These are phyloP conservation scores for Micractinium conductrix DNA, from an alignment of 139 green algal genomes.

Conservation along the genomic window DNA sequence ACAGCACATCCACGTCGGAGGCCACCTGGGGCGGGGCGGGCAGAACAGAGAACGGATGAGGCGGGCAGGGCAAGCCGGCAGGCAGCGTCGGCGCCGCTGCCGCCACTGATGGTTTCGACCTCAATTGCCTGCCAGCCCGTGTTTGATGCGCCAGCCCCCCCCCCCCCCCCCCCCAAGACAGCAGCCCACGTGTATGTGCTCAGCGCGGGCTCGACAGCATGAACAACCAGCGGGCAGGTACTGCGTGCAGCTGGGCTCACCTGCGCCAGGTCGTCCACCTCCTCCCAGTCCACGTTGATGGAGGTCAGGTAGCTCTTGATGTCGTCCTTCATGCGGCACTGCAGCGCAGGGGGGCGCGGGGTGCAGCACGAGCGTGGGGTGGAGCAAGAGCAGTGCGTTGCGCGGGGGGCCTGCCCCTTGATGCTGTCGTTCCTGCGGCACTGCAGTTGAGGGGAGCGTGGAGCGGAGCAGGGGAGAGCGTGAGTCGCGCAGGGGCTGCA, in stretches of 20 bases:
- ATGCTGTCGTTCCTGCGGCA: slow-evolving; percentile 96
- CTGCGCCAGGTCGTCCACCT: slow-evolving; percentile 61
- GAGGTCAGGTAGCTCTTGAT: slow-evolving; percentile 90
- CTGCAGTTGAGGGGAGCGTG: slow-evolving; percentile 43
- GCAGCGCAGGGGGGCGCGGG: slow-evolving; percentile 24
- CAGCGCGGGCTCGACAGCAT: too few relatives aligned
- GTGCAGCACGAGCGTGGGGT: background rate
- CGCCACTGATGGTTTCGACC: too few relatives aligned
- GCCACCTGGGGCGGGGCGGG: slow-evolving; percentile 50
- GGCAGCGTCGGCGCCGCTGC: too few relatives aligned
- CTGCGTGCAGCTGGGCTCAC: too few relatives aligned
- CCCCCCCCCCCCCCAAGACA: background rate
- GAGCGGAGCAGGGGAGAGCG: background rate
- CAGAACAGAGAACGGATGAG: background rate
- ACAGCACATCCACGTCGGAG: slow-evolving; percentile 93
- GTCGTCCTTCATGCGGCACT: slow-evolving; percentile 96
- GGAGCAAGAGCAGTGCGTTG: too few relatives aligned
- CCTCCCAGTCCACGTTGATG: slow-evolving; percentile 84
- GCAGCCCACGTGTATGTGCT: background rate
- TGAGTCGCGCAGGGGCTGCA: too few relatives aligned
- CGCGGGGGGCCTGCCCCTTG: slow-evolving; percentile 86
- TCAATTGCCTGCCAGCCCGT: too few relatives aligned
- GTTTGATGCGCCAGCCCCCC: too few relatives aligned
- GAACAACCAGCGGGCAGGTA: too few relatives aligned
- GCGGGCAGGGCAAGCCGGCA: background rate